Conservation (phyloP, 2,329 filamentous ascomycete species). For the Talaromyces atroroseus region DNA sequence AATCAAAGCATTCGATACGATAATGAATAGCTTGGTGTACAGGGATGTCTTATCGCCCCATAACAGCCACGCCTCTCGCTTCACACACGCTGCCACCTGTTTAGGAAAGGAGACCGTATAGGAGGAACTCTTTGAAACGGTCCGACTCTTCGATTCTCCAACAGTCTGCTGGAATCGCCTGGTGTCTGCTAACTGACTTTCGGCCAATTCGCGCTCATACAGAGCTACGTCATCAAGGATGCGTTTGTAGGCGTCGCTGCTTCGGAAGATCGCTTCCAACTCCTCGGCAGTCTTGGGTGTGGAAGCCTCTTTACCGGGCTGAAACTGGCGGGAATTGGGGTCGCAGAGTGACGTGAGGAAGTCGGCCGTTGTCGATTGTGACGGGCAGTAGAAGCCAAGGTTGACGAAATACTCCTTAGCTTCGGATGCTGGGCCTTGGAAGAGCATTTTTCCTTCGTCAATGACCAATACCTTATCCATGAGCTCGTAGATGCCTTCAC, state of each 20-base stretch:
- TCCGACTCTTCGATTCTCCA: slow-evolving; percentile 58
- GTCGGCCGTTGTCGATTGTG: slow-evolving; percentile 64
- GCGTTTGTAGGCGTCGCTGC: slow-evolving; percentile 56
- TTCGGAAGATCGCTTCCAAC: slow-evolving; percentile 61
- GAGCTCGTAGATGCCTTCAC: slow-evolving; percentile 63
- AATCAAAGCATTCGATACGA: slow-evolving; percentile 67
- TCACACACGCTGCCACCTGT: slow-evolving; percentile 47
- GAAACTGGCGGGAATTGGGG: slow-evolving; percentile 63
- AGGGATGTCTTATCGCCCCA: slow-evolving; percentile 69
- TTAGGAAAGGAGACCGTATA: slow-evolving; percentile 67
- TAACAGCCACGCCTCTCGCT: slow-evolving; percentile 73
- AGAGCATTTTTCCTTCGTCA: slow-evolving; percentile 65
- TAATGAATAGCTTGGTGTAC: slow-evolving; percentile 74
- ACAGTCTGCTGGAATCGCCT: slow-evolving; percentile 62
- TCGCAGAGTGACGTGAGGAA: slow-evolving; percentile 74
- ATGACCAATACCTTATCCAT: slow-evolving; percentile 81
- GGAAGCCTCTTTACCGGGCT: slow-evolving; percentile 58
- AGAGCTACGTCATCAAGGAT: slow-evolving; percentile 57
- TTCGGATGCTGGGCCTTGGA: slow-evolving; percentile 56
- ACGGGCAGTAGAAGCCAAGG: slow-evolving; percentile 57
- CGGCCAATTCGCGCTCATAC: slow-evolving; percentile 54
- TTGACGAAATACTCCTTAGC: slow-evolving; percentile 62
- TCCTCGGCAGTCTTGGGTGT: slow-evolving; percentile 66
- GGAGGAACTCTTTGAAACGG: slow-evolving; percentile 61
- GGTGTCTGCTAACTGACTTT: slow-evolving; percentile 56